A percentile compares a stretch with the other conserved stretches of the same genome.
phyloP scores from a whole-genome alignment of 345 rosid species.

The Euphorbia lathyris region DNA sequence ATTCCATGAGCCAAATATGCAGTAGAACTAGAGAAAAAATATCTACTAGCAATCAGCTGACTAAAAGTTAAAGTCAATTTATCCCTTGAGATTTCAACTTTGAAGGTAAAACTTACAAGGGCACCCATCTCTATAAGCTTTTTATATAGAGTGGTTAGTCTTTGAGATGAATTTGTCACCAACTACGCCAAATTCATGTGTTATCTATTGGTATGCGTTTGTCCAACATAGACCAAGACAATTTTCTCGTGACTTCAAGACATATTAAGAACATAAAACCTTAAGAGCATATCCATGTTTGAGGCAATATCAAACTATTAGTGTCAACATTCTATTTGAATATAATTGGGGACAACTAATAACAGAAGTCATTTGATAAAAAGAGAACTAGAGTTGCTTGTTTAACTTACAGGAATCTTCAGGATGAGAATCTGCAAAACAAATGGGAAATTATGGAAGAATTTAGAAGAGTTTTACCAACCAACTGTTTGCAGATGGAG shows the following conservation, averaged over 20 bases:
- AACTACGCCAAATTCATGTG: background rate
- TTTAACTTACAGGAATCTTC: constrained; percentile 68
- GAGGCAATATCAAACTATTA: background rate
- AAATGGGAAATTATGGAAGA: constrained; percentile 4
- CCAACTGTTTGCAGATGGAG: background rate
- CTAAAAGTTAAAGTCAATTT: background rate
- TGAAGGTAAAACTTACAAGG: background rate
- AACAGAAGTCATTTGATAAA: background rate
- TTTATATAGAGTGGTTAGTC: background rate
- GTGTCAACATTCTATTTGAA: background rate
- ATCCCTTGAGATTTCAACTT: background rate
- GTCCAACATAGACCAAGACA: background rate
- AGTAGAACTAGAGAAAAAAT: background rate
- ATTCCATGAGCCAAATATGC: background rate
- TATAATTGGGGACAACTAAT: background rate
- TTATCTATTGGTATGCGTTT: background rate
- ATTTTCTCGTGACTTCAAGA: background rate
- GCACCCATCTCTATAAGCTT: background rate
- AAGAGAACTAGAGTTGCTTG: constrained; percentile 19
- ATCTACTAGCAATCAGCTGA: background rate
- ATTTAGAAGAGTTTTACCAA: background rate
- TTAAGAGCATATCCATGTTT: background rate
- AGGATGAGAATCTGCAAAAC: constrained; percentile 72
- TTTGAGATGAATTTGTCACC: background rate
- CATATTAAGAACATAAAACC: constrained; percentile 9